Evolutionary conservation across 73 alveolate species (phyloP).

Genomic region (Diophrys sp.): DNA sequence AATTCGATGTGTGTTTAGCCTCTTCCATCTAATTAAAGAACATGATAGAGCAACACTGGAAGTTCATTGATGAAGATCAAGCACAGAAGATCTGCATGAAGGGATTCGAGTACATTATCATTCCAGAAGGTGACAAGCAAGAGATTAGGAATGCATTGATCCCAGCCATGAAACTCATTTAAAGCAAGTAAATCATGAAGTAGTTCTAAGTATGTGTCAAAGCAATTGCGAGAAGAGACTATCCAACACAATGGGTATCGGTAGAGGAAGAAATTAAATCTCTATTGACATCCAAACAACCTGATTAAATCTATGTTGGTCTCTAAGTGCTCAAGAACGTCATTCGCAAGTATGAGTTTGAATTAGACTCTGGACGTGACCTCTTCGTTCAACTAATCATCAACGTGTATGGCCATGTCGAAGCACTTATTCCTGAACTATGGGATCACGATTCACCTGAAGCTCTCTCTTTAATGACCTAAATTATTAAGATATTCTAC

Average conservation of each 20-base stretch:
- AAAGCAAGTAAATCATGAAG: neutral
- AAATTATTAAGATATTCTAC: conserved; percentile 58
- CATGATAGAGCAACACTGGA: conserved; percentile 60
- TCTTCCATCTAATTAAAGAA: conserved; percentile 59
- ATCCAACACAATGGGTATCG: neutral
- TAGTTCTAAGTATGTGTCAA: neutral
- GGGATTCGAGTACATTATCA: conserved; percentile 42
- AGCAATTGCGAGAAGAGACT: neutral
- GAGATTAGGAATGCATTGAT: conserved; percentile 26
- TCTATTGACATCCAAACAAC: neutral
- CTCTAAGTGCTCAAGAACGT: conserved; percentile 31
- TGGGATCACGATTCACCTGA: conserved; percentile 30
- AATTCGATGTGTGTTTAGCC: conserved; percentile 32
- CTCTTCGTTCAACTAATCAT: conserved; percentile 57
- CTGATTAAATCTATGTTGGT: conserved; percentile 27
- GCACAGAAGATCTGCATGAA: conserved; percentile 41
- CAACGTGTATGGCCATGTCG: conserved; percentile 39
- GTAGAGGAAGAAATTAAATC: neutral
- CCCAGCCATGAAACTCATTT: neutral
- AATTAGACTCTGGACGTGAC: conserved; percentile 52
- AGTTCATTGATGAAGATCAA: conserved; percentile 21
- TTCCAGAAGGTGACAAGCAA: conserved; percentile 30
- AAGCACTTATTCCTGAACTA: conserved; percentile 24
- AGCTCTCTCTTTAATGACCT: conserved; percentile 32
- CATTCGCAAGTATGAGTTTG: conserved; percentile 56